Base-by-base conservation (phyloP, 2,329 filamentous ascomycete genomes). In the Penicillium aurantiogriseum region DNA sequence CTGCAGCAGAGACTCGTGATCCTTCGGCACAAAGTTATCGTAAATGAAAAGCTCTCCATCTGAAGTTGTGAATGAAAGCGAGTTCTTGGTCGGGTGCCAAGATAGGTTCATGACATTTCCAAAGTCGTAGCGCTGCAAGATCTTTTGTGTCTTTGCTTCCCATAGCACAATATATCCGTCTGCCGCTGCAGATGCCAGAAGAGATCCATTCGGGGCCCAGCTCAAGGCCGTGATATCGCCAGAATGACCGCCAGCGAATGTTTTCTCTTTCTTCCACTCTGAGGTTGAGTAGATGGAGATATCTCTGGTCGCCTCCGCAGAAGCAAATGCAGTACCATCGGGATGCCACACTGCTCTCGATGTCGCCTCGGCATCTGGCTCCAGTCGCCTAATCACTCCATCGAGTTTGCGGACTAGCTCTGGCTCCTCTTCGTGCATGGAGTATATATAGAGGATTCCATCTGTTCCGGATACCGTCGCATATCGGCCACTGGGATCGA, bases 21-120 rank as follows among this genome's bases (percentile, higher is more conserved):
- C 81, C 27, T 72, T 67, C 6, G 83, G 79, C 9, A 87, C 80
- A 58, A 86, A 82, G 45, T 74, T 69, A 55, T 76, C 86, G 70
- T 92, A 89, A 54, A 97, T 97, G 72, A 91, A 97, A 13, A 97
- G 85, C 73, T 97, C 92, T 61, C 95, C 94, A 57, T 96, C 90
- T 1, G 88, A 90, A 38, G 91, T 97, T 0, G 93, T 95, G 69
- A 97, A 97, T 0, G 92, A 95, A 1, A 94, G 77, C 3, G 93
- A 85, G 67, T 99, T 99, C 62, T 92, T 87, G 1, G 83, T 88
- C 6, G 92, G 92, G 69, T 99, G 94, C 93, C 94, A 99, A 31
- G 86, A 84, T 57, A 99, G 81, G 61, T 92, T 90, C 64, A 94
- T 85, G 54, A 97, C 89, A 62, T 92, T 92, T 52, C 87, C 81